phyloP scores from a whole-genome alignment of 352 stramenopile species.

The Pythium utonaiense region DNA sequence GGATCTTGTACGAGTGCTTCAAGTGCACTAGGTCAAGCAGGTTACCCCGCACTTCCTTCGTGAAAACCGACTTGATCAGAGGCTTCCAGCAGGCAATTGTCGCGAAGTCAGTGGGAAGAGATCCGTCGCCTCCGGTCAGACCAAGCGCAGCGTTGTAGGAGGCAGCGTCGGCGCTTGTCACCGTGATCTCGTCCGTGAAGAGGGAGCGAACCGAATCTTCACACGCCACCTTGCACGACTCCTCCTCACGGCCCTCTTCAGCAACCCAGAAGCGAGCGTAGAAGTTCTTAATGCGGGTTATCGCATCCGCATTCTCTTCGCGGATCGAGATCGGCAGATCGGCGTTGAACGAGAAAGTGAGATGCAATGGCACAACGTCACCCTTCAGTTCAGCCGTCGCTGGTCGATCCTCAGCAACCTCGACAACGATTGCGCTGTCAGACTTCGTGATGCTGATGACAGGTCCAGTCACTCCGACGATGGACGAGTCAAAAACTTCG shows the following conservation, averaged over 20 bases:
- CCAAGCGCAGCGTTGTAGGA: constrained; percentile 60
- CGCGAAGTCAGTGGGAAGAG: constrained; percentile 66
- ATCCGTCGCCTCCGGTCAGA: constrained; percentile 26
- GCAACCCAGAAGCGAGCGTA: constrained; percentile 79
- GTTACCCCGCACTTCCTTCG: constrained; percentile 78
- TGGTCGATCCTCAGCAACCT: constrained; percentile 57
- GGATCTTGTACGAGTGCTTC: constrained; percentile 81
- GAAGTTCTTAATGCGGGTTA: constrained; percentile 67
- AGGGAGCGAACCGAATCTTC: constrained; percentile 51
- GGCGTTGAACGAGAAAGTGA: constrained; percentile 51
- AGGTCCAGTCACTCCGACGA: constrained; percentile 32
- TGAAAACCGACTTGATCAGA: constrained; percentile 82
- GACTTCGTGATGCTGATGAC: constrained; percentile 52
- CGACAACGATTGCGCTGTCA: constrained; percentile 34
- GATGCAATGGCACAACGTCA: constrained; percentile 44
- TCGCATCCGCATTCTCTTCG: constrained; percentile 33
- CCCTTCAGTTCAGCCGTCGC: constrained; percentile 42
- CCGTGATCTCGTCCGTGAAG: constrained; percentile 60
- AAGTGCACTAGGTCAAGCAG: constrained; percentile 81
- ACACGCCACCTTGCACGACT: constrained; percentile 56
- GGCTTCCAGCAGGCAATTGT: constrained; percentile 79
- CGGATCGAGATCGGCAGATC: constrained; percentile 52
- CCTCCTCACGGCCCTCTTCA: constrained; percentile 49
- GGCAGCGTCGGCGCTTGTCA: constrained; percentile 51
- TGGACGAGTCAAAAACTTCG: constrained; percentile 13